Evolutionary conservation across 1,139 yeast genomes (phyloP).

Genomic region (Ashbya aceris): DNA sequence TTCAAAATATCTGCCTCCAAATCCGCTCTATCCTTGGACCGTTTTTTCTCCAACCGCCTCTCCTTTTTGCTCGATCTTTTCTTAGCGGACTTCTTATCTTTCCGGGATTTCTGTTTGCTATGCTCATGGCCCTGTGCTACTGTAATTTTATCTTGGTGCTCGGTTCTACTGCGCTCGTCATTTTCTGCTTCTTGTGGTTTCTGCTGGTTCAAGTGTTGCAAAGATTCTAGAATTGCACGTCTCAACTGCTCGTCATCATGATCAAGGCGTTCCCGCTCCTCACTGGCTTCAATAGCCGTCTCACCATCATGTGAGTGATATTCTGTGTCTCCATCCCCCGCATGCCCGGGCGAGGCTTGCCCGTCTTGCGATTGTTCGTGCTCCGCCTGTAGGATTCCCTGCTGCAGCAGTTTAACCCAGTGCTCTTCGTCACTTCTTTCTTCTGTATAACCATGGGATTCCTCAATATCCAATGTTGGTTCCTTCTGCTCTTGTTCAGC

Average conservation of each 20-base stretch:
- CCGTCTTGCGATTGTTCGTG: slow-evolving; percentile 7
- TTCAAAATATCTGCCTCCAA: slow-evolving; percentile 12
- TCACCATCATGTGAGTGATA: not conserved
- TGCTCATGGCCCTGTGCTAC: slow-evolving; percentile 12
- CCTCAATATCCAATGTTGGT: not conserved
- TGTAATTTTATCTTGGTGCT: slow-evolving; percentile 7
- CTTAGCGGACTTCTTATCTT: slow-evolving; percentile 9
- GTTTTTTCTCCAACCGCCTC: slow-evolving; percentile 7
- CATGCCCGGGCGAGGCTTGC: not conserved
- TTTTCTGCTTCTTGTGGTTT: slow-evolving; percentile 5
- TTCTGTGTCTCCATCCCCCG: not conserved
- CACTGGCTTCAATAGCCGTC: slow-evolving; percentile 5
- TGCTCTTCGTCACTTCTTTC: slow-evolving; percentile 23
- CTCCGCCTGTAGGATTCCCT: slow-evolving; percentile 19
- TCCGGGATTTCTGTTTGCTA: slow-evolving; percentile 11
- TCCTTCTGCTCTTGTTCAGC: slow-evolving; percentile 6
- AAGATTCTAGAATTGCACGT: slow-evolving; percentile 26
- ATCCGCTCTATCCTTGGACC: slow-evolving; percentile 3
- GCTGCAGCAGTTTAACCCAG: slow-evolving; percentile 27
- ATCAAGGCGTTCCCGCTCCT: slow-evolving; percentile 20
- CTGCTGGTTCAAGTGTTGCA: slow-evolving; percentile 18
- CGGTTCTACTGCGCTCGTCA: not conserved
- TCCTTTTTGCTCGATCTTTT: slow-evolving; percentile 9
- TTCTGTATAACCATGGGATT: slow-evolving; percentile 4
- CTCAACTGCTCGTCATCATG: slow-evolving; percentile 29